phyloP scores from a whole-genome alignment of 768 basidiomycete species.

The Bullera alba region DNA sequence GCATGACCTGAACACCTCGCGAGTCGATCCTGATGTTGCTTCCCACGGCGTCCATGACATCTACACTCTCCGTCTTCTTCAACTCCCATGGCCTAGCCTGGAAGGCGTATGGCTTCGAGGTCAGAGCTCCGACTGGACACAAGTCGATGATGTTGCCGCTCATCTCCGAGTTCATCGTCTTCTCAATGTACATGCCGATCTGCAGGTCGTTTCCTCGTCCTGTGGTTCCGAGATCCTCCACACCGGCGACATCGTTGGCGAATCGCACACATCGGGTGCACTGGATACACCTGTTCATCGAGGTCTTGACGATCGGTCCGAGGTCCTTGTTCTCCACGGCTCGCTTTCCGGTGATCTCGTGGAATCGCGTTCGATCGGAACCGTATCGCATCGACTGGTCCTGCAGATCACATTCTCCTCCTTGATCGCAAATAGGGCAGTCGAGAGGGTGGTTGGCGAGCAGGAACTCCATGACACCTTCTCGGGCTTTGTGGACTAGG shows the following conservation, averaged over 20 bases:
- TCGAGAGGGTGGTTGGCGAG: conserved; percentile 96
- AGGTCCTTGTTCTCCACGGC: conserved; percentile 98
- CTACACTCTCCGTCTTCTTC: conserved; percentile 93
- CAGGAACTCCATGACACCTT: conserved; percentile 98
- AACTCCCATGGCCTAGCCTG: conserved; percentile 97
- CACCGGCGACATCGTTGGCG: conserved; percentile 97
- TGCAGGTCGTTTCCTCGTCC: conserved; percentile 97
- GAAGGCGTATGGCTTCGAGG: conserved; percentile 97
- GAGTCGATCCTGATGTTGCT: conserved; percentile 96
- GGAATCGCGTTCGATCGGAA: conserved; percentile 93
- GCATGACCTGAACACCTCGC: conserved; percentile 91
- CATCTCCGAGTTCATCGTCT: conserved; percentile 93
- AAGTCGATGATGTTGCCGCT: conserved; percentile 96
- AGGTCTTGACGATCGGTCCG: conserved; percentile 95
- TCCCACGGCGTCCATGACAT: conserved; percentile 90
- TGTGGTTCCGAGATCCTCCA: conserved; percentile 92
- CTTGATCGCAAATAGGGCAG: conserved; percentile 98
- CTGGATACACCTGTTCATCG: conserved; percentile 98
- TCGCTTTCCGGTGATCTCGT: conserved; percentile 95
- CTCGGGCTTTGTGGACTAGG: conserved; percentile 58
- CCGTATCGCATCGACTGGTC: conserved; percentile 99
- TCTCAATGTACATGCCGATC: conserved; percentile 97
- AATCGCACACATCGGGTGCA: conserved; percentile 99
- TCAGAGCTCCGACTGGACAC: conserved; percentile 95
- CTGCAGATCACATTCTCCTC: conserved; percentile 96